phyloP scores from a whole-genome alignment of 345 rosid species.

The Melaleuca quinquenervia region DNA sequence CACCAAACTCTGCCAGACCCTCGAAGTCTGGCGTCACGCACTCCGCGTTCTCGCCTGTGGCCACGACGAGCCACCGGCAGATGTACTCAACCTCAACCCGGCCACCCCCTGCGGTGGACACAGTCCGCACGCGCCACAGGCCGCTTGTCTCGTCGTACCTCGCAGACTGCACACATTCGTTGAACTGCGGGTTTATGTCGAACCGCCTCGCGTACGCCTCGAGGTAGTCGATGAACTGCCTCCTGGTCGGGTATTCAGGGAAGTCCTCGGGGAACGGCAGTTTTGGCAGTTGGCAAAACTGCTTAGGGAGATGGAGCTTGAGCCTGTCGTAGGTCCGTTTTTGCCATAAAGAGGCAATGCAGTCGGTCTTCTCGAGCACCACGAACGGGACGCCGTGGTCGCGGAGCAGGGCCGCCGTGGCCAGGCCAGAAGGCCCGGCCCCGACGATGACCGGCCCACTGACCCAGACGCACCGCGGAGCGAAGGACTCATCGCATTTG shows the following conservation, averaged over 20 bases:
- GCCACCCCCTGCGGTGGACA: constrained; percentile 10
- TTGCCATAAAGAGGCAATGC: constrained; percentile 85
- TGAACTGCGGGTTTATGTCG: constrained; percentile 67
- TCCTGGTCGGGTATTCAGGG: constrained; percentile 65
- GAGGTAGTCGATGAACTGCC: constrained; percentile 64
- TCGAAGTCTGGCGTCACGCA: constrained; percentile 57
- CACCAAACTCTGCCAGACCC: constrained; percentile 54
- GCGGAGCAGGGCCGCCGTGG: constrained; percentile 70
- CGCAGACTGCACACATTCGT: constrained; percentile 75
- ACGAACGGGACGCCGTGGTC: constrained; percentile 64
- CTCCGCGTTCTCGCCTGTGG: constrained; percentile 95
- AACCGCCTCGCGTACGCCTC: constrained; percentile 54
- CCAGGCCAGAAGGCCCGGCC: constrained; percentile 82
- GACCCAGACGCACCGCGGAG: constrained; percentile 50
- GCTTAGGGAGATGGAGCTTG: constrained; percentile 76
- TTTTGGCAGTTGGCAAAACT: constrained; percentile 76
- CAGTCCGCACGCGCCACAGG: constrained; percentile 67
- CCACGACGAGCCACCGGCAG: constrained; percentile 93
- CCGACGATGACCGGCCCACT: constrained; percentile 78
- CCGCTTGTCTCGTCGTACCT: constrained; percentile 74
- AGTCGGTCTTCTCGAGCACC: constrained; percentile 69
- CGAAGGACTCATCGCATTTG: constrained; percentile 30
- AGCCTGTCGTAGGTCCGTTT: constrained; percentile 73
- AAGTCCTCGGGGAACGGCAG: constrained; percentile 63
- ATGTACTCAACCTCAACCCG: constrained; percentile 65